Evolutionary conservation across 2,329 filamentous ascomycete genomes (phyloP).

Genomic region (Thelonectria blattea): DNA sequence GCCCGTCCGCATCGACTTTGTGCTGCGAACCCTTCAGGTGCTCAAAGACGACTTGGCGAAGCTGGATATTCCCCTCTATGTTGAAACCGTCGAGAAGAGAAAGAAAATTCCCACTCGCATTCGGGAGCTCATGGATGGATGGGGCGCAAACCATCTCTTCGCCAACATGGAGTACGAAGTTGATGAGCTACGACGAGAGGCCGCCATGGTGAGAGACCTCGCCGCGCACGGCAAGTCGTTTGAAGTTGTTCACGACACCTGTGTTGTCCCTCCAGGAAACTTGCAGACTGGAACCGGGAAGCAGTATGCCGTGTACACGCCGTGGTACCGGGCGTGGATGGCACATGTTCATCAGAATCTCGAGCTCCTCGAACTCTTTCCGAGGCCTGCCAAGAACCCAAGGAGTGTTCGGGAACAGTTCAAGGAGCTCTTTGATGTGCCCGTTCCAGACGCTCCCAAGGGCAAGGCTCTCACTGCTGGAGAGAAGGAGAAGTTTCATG

Average conservation of each 20-base stretch:
- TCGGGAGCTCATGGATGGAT: constrained; percentile 69
- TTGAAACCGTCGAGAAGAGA: constrained; percentile 73
- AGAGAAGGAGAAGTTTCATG: constrained; percentile 61
- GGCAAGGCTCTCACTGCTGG: constrained; percentile 67
- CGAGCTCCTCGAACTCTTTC: constrained; percentile 67
- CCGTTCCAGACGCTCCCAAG: constrained; percentile 66
- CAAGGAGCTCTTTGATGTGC: constrained; percentile 61
- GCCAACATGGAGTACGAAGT: constrained; percentile 92
- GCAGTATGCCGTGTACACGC: constrained; percentile 84
- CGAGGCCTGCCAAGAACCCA: constrained; percentile 51
- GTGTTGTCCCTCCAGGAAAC: constrained; percentile 77
- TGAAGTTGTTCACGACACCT: constrained; percentile 79
- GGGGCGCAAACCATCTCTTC: constrained; percentile 77
- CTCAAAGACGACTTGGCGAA: constrained; percentile 70
- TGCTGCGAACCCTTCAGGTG: constrained; percentile 71
- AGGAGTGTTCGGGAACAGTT: constrained; percentile 50
- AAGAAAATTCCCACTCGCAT: constrained; percentile 67
- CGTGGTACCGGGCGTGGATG: constrained; percentile 82
- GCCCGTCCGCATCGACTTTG: constrained; percentile 79
- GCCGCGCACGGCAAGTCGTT: constrained; percentile 70
- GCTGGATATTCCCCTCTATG: constrained; percentile 77
- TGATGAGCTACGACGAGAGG: constrained; percentile 83
- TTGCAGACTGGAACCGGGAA: constrained; percentile 72
- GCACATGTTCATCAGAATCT: constrained; percentile 73
- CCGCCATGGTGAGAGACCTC: constrained; percentile 65